A percentile compares a stretch with the other conserved stretches of the same genome.
Conservation (phyloP, 2,329 filamentous ascomycete genomes). For the Dryadomyces quercus-mongolicae region DNA sequence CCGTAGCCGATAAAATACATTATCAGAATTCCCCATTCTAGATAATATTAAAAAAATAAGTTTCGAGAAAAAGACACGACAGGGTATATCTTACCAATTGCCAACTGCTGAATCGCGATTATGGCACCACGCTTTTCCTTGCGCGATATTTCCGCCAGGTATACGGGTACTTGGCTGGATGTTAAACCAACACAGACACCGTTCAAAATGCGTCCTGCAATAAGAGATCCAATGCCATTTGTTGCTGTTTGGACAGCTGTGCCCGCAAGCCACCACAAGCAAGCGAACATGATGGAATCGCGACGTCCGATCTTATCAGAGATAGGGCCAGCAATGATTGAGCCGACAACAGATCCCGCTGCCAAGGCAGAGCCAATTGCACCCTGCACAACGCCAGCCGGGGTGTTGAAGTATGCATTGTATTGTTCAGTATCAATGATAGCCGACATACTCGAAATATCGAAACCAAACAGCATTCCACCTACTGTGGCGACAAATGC, state of each 20-base stretch:
- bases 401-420: slow-evolving; percentile 37
- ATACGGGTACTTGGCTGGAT: slow-evolving; percentile 56
- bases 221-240: slow-evolving; percentile 42
- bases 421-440: slow-evolving; percentile 41
- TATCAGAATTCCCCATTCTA: slow-evolving; percentile 52
- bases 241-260: slow-evolving; percentile 47
- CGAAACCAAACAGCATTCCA: slow-evolving; percentile 16
- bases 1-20: slow-evolving; percentile 52
- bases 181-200: slow-evolving; percentile 55
- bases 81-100: slow-evolving; percentile 34
- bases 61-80: background rate
- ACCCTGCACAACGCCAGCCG: slow-evolving; percentile 32
- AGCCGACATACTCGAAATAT: slow-evolving; percentile 39
- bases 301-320: slow-evolving; percentile 36
- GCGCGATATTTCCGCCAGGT: slow-evolving; percentile 54
- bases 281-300: slow-evolving; percentile 31
- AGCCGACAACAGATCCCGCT: slow-evolving; percentile 38
- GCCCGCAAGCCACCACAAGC: slow-evolving; percentile 40
- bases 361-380: slow-evolving; percentile 40
- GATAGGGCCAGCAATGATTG: slow-evolving; percentile 32
- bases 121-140: slow-evolving; percentile 47
- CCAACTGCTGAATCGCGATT: slow-evolving; percentile 62
- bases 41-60: background rate
- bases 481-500: slow-evolving; percentile 32
- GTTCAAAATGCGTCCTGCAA: slow-evolving; percentile 46